Conservation (phyloP, 768 basidiomycete species). For the Serendipita sp. region DNA sequence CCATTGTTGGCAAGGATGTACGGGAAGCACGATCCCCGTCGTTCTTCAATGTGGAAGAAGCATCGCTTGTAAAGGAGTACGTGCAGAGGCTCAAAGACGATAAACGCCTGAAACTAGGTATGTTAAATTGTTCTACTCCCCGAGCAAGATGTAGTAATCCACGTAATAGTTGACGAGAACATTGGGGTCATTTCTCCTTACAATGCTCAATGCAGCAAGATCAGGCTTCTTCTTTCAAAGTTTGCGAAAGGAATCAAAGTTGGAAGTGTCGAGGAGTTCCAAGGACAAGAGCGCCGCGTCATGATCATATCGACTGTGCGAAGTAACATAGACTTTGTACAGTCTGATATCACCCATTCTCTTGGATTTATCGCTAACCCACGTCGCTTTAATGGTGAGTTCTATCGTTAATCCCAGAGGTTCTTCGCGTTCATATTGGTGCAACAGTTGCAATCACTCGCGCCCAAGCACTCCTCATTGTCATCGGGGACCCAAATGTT, state of each 20-base stretch:
- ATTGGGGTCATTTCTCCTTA: conserved; percentile 51
- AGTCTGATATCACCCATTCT: conserved; percentile 18
- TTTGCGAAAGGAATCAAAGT: conserved; percentile 31
- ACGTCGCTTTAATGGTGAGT: conserved; percentile 25
- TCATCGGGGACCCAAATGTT: conserved; percentile 43
- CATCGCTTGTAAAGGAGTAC: conserved; percentile 21
- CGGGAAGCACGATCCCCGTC: conserved; percentile 24
- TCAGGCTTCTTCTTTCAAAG: conserved; percentile 24
- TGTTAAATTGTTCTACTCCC: conserved; percentile 2
- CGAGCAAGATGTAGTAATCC: conserved; percentile 14
- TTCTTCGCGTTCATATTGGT: not conserved
- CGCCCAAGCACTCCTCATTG: conserved; percentile 40
- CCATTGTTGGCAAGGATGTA: conserved; percentile 20
- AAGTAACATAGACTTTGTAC: conserved; percentile 19
- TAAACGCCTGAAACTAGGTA: conserved; percentile 18
- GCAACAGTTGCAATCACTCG: conserved; percentile 41
- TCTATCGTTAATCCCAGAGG: not conserved
- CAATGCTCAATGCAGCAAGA: conserved; percentile 38
- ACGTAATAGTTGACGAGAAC: conserved; percentile 28
- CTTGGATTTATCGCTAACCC: conserved; percentile 23
- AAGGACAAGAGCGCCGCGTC: conserved; percentile 35
- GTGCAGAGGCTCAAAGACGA: conserved; percentile 17
- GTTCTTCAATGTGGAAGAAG: conserved; percentile 27
- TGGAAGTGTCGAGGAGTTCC: conserved; percentile 51
- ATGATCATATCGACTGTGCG: conserved; percentile 27